Base-by-base conservation (phyloP, 192 early-diverging fungal genomes). In the Backusella morwellensis region DNA sequence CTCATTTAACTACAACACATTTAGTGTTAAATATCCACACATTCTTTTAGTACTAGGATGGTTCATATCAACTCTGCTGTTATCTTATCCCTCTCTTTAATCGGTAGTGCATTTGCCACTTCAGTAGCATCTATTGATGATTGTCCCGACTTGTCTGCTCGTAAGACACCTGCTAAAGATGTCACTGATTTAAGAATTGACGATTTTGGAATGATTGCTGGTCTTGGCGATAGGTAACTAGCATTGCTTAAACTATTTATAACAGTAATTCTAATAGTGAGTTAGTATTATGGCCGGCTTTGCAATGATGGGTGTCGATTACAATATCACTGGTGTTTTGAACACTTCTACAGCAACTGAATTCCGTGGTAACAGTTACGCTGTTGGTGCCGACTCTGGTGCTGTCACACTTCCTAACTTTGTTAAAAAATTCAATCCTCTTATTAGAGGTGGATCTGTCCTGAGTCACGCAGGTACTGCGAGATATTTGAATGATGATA, bases 221-320 rank as follows among this genome's bases (percentile, higher is more conserved):
- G 86, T 8, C 72, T 91, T 9, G 90, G 90, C 38, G 90, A 91
- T 75, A 81, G 80, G 80, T 81, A 47, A 32, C 14, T 50, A 63
- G 12, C 12, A 26, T 29, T 63, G 4, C 3, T 29, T 26, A 6
- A 3, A 6, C 15, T 11, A 38, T 4, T 54, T 6, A 26, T 79
- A 26, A 3, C 9, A n/a, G 6, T n/a, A 26, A 63, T 9, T 50
- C 3, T 34, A 63, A 63, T 47, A 15, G 34, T 14, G 6, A 44
- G 4, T 44, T 72, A 88, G 85, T 67, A 86, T 91, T 36, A 89
- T 88, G 26, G 88, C 90, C n/a, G 90, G 76, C 35, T 90, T 89
- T 79, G 83, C 69, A 26, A 83, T 84, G 1, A 81, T 85, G 26
- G 90, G 86, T 6, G 59, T 78, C 26, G 63, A 73, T 11, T 77